Conservation (phyloP, 169 alveolate species). For the Eimeria tenella region DNA sequence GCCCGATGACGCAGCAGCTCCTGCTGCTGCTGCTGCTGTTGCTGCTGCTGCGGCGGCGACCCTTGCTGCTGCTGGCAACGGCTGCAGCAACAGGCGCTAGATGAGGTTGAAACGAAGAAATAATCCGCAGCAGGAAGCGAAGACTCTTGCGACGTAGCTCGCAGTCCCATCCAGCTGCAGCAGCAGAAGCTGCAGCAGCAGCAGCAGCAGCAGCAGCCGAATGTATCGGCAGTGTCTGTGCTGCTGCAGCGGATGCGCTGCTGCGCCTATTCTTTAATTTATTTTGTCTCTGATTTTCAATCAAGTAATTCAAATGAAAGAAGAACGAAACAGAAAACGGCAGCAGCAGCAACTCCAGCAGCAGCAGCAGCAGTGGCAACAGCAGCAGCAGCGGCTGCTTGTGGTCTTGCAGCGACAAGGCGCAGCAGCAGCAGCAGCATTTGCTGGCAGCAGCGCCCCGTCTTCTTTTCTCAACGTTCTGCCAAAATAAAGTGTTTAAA, state of each 20-base stretch:
- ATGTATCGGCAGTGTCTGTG: slow-evolving; percentile 30
- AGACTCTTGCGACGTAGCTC: not conserved
- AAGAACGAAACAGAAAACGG: not conserved
- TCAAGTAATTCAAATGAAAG: not conserved
- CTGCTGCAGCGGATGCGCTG: not conserved
- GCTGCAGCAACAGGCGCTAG: slow-evolving; percentile 26
- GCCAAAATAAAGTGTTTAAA: no score
- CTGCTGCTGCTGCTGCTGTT: not conserved
- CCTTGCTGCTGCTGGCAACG: slow-evolving; percentile 3
- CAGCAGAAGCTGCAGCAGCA: slow-evolving; percentile 19
- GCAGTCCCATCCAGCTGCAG: not conserved
- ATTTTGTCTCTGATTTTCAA: slow-evolving; percentile 9
- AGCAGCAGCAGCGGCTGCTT: slow-evolving; percentile 26
- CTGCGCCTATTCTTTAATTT: not conserved
- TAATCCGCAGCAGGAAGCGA: not conserved
- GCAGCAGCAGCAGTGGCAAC: slow-evolving; percentile 17
- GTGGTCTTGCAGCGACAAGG: slow-evolving; percentile 25
- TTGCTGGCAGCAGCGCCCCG: not conserved
- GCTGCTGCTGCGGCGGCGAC: slow-evolving; percentile 18
- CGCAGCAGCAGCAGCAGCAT: slow-evolving; percentile 7
- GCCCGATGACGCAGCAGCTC: not conserved
- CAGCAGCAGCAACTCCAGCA: slow-evolving; percentile 1
- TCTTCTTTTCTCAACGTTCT: not conserved
- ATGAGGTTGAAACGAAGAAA: not conserved
- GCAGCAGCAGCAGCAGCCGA: slow-evolving; percentile 37